Percentiles rank a stretch among this genome's conserved stretches.
Evolutionary conservation across 768 basidiomycete species (phyloP).

Genomic region (Pholiota molesta): DNA sequence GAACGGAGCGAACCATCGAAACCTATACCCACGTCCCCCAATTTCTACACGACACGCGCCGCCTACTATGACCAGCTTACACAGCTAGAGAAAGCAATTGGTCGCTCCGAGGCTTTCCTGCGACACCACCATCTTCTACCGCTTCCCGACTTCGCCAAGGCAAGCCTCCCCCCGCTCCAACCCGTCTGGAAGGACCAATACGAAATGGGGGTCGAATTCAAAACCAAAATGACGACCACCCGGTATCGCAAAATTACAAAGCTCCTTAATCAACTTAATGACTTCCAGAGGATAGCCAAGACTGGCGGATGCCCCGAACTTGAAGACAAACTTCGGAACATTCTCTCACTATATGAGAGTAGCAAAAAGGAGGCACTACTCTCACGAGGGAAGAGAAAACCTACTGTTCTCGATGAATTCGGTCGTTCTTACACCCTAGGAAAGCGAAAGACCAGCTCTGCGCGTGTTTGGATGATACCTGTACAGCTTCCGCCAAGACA

Average conservation of each 20-base stretch:
- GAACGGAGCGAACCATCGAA: conserved; percentile 16
- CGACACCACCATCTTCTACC: conserved; percentile 73
- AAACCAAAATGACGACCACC: conserved; percentile 62
- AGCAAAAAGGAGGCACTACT: conserved; percentile 56
- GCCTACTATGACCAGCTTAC: conserved; percentile 74
- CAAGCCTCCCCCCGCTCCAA: conserved; percentile 56
- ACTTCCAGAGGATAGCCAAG: conserved; percentile 60
- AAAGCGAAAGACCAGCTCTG: conserved; percentile 86
- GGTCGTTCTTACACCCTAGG: conserved; percentile 90
- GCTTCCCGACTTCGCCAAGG: conserved; percentile 70
- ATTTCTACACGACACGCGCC: conserved; percentile 83
- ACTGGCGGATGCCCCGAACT: conserved; percentile 63
- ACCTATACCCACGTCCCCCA: conserved; percentile 62
- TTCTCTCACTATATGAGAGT: conserved; percentile 68
- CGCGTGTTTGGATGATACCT: conserved; percentile 92
- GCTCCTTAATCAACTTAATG: conserved; percentile 67
- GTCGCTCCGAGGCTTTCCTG: conserved; percentile 59
- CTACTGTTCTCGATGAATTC: conserved; percentile 64
- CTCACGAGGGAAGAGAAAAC: conserved; percentile 56
- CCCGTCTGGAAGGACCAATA: conserved; percentile 71
- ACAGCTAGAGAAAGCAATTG: conserved; percentile 66
- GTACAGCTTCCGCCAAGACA: conserved; percentile 35
- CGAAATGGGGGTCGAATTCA: conserved; percentile 61
- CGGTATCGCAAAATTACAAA: conserved; percentile 68
- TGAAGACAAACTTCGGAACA: conserved; percentile 46